Evolutionary conservation across 2,329 filamentous ascomycete genomes (phyloP).

Genomic region (Cordyceps tenuipes): DNA sequence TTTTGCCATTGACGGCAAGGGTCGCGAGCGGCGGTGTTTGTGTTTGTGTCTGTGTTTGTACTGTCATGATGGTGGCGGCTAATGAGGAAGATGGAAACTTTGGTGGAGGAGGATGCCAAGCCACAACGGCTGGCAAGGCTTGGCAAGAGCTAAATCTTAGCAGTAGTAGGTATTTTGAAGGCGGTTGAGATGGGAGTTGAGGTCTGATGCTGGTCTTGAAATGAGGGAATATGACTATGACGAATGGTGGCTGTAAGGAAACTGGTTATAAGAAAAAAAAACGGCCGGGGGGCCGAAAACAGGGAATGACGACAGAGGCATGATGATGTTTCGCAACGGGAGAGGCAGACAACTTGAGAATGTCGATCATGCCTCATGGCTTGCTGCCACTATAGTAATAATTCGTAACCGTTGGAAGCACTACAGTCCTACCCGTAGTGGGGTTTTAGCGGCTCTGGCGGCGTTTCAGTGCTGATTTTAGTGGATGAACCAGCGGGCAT

Average conservation of each 20-base stretch:
- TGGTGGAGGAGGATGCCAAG: background rate
- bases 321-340: background rate
- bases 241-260: background rate
- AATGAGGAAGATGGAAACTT: background rate
- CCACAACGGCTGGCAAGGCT: slow-evolving; percentile 6
- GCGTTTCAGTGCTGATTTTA: background rate
- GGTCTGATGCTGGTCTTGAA: background rate
- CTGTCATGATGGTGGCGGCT: background rate
- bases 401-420: background rate
- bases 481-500: background rate
- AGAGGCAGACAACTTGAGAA: background rate
- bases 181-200: background rate
- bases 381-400: too few relatives aligned
- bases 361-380: background rate
- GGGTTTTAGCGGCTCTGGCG: background rate
- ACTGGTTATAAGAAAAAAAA: background rate
- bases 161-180: background rate
- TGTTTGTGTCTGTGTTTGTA: background rate
- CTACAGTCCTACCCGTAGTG: background rate
- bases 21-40: slow-evolving; percentile 1
- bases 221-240: background rate
- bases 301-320: slow-evolving; percentile 7
- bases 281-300: background rate
- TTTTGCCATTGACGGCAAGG: background rate
- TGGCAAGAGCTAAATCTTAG: slow-evolving; percentile 2